Conservation (phyloP, 148 eudicot species). For the Cornus florida region DNA sequence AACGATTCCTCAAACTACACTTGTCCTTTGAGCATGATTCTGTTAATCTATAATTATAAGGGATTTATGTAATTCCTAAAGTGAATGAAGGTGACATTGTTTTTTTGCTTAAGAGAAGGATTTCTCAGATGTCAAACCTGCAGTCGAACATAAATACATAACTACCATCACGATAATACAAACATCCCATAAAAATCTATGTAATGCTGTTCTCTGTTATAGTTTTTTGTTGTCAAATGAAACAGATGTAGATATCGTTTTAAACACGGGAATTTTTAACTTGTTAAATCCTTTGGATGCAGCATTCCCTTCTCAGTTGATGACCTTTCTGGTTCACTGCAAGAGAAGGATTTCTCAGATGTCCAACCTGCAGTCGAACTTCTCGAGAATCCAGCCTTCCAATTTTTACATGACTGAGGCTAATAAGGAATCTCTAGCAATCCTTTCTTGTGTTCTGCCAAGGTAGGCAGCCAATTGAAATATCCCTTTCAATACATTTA, state of each 20-base stretch:
- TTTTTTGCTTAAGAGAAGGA: too few relatives aligned
- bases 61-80: neutral
- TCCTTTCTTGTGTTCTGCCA: slow-evolving; percentile 15
- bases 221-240: neutral
- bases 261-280: neutral
- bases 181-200: neutral
- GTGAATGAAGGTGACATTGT: too few relatives aligned
- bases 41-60: neutral
- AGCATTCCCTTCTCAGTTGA: slow-evolving; percentile 98
- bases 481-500: slow-evolving; percentile 3
- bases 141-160: too few relatives aligned
- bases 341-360: slow-evolving; percentile 74
- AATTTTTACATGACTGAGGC: slow-evolving; percentile 80
- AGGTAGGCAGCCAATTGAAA: slow-evolving; percentile 11
- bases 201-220: neutral
- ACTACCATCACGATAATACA: neutral
- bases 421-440: slow-evolving; percentile 22
- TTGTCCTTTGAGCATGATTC: neutral
- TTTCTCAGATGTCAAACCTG: too few relatives aligned
- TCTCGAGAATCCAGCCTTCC: slow-evolving; percentile 88
- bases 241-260: neutral
- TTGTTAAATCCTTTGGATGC: slow-evolving; percentile 18
- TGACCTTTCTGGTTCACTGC: slow-evolving; percentile 70
- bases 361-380: slow-evolving; percentile 76
- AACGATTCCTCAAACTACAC: neutral